Evolutionary conservation across 768 basidiomycete genomes (phyloP), one percentile per base, ranked within the genome.

Genomic region (Mycena galopus): DNA sequence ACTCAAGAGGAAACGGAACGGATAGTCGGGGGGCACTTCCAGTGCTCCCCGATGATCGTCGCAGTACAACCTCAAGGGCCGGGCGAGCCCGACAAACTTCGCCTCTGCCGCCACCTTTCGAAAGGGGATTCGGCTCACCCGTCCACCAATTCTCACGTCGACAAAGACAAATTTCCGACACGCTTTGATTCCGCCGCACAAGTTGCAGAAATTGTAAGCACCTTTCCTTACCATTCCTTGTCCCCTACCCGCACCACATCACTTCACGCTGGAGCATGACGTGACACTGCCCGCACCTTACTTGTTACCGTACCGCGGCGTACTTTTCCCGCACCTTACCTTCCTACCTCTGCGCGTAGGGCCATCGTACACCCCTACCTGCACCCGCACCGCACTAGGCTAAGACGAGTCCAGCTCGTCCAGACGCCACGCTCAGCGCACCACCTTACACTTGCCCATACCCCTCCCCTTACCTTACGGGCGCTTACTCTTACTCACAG

Each of bases 141-240:
- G 2, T 47, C 44, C 19, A 47, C 44, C 3, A 47, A 47, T 16
- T 2, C 44, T 5, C n/a, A 47, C 44, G n/a, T 47, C 9, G 44
- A 47, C 9, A 47, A 47, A 16, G 44, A 47, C 17, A 47, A 47
- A 21, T 47, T 47, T 21, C 44, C 44, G 1, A 47, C 44, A 16
- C 39, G 39, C 39, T 39, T 10, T 32, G 72, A 61, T 50, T 51
- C 67, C 5, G 68, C 73, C 2, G 21, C 75, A 4, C 19, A 64
- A 32, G 64, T 73, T 7, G 75, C 72, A 0, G 55, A 77, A n/a
- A n/a, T n/a, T n/a, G n/a, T n/a, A n/a, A n/a, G n/a, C n/a, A n/a
- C n/a, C n/a, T n/a, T n/a, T n/a, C 30, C 56, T 69, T 25, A 74
- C 73, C 66, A 55, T 25, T 39, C n/a, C 17, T 25, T n/a, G n/a